Evolutionary conservation across 2,329 filamentous ascomycete species (phyloP).

Genomic region (Aspergillus udagawae): DNA sequence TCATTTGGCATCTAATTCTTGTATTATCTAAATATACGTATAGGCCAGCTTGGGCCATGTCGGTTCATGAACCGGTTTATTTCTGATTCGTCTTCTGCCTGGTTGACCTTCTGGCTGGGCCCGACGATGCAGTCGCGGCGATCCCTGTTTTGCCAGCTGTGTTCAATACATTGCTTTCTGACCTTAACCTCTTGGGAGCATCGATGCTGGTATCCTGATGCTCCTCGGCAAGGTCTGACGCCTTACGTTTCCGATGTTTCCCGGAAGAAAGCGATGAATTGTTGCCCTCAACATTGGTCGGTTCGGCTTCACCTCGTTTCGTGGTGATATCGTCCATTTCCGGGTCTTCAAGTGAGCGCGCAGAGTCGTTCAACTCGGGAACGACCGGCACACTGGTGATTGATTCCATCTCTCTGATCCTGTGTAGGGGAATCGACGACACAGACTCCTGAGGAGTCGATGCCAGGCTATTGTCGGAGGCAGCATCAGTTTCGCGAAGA

Average conservation of each 20-base stretch:
- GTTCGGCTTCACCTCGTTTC: not conserved
- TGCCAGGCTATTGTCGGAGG: conserved; percentile 16
- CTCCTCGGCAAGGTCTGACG: conserved; percentile 6
- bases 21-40: not conserved
- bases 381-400: not conserved
- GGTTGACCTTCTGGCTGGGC: conserved; percentile 25
- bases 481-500: conserved; percentile 10
- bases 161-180: conserved; percentile 23
- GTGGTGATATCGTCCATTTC: not conserved
- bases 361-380: not conserved
- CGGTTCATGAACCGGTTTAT: not conserved
- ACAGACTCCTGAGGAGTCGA: conserved; percentile 17
- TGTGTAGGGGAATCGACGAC: conserved; percentile 7
- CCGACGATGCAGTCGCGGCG: conserved; percentile 14
- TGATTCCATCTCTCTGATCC: not conserved
- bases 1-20: not conserved
- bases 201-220: not conserved
- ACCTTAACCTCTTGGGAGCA: conserved; percentile 8
- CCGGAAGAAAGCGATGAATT: conserved; percentile 1
- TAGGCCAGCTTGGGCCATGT: not conserved
- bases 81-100: conserved; percentile 24
- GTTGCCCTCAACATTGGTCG: not conserved
- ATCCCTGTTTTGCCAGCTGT: conserved; percentile 13
- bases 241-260: conserved; percentile 21
- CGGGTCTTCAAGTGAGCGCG: not conserved